phyloP scores from a whole-genome alignment of 495 filamentous ascomycete genomes.

The Penicillium coprophilum region DNA sequence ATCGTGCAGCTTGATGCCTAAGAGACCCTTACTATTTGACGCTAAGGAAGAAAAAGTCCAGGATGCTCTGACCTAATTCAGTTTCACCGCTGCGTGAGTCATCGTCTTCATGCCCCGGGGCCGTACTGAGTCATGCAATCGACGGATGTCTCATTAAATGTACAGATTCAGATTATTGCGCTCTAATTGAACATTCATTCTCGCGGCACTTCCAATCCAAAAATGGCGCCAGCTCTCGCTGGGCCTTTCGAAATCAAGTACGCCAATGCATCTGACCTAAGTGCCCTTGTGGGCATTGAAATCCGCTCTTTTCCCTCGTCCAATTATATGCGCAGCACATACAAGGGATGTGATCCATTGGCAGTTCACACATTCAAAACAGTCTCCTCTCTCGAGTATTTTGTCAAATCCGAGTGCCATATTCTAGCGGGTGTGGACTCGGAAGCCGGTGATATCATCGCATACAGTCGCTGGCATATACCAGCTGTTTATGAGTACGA shows the following conservation, averaged over 20 bases:
- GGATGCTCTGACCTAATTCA: too few relatives aligned
- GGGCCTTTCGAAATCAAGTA: slow-evolving; percentile 10
- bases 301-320: slow-evolving; percentile 9
- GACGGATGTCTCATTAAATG: too few relatives aligned
- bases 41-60: too few relatives aligned
- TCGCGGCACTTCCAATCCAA: not conserved
- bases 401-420: slow-evolving; percentile 8
- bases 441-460: not conserved
- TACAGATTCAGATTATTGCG: too few relatives aligned
- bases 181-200: not conserved
- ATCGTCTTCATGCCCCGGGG: too few relatives aligned
- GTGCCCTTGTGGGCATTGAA: slow-evolving; percentile 4
- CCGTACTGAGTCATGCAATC: too few relatives aligned
- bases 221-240: slow-evolving; percentile 1
- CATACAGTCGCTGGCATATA: too few relatives aligned
- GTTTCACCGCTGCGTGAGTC: too few relatives aligned
- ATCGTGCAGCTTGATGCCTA: too few relatives aligned
- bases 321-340: slow-evolving; percentile 11
- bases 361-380: slow-evolving; percentile 11
- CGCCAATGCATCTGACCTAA: slow-evolving; percentile 3
- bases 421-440: slow-evolving; percentile 8
- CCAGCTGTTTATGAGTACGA: slow-evolving; percentile 7
- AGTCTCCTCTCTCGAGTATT: slow-evolving; percentile 10
- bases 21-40: too few relatives aligned
- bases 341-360: slow-evolving; percentile 10